These are phyloP conservation scores for Gossypium raimondii DNA, from an alignment of 345 rosid species.

Conservation along the genomic window DNA sequence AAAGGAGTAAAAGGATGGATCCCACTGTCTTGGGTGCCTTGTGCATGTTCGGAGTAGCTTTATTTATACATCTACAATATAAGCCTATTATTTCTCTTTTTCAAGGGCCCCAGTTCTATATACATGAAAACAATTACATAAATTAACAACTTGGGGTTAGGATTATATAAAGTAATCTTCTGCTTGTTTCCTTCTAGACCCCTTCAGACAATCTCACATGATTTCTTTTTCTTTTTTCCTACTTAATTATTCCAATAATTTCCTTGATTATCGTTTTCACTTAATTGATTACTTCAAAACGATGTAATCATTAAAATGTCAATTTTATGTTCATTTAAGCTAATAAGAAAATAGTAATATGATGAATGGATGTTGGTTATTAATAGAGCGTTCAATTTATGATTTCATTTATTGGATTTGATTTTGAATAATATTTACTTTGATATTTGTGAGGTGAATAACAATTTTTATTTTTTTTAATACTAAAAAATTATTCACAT, in stretches of 20 bases:
- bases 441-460: too few relatives aligned
- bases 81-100: background rate
- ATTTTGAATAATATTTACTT: too few relatives aligned
- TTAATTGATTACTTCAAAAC: background rate
- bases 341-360: background rate
- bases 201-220: background rate
- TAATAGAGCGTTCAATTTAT: too few relatives aligned
- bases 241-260: background rate
- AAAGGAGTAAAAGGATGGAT: slow-evolving; percentile 18
- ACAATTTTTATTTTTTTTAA: too few relatives aligned
- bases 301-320: background rate
- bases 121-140: background rate
- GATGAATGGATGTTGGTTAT: too few relatives aligned
- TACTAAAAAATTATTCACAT: too few relatives aligned
- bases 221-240: background rate
- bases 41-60: slow-evolving; percentile 21
- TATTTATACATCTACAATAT: slow-evolving; percentile 8
- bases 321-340: background rate
- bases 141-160: background rate
- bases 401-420: too few relatives aligned
- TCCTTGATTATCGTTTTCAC: background rate
- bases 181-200: background rate
- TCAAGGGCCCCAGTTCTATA: background rate
- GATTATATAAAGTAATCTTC: background rate
- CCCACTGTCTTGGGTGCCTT: slow-evolving; percentile 19